Percentiles rank a stretch among this genome's conserved stretches.
Conservation (phyloP, 2,329 filamentous ascomycete genomes). For the Torrubiellomyces zombiae region DNA sequence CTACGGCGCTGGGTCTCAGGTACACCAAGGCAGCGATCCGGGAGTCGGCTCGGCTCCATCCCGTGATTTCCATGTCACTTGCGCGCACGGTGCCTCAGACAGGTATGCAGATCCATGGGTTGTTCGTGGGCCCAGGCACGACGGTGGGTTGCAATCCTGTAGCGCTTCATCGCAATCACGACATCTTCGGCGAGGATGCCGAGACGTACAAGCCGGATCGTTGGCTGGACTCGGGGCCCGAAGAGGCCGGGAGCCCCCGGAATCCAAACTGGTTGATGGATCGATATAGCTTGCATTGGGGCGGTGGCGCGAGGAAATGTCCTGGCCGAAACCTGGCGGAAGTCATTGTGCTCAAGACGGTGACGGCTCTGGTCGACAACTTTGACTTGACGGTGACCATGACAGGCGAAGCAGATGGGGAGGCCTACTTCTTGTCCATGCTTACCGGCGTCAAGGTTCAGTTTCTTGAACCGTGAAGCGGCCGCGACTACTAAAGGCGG, state of each 20-base stretch:
- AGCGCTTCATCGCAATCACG: constrained; percentile 29
- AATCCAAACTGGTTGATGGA: too few relatives aligned
- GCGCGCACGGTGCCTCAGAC: constrained; percentile 24
- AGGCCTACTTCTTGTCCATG: constrained; percentile 36
- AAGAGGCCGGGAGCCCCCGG: constrained; percentile 7
- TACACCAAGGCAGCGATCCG: constrained; percentile 26
- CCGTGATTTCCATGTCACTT: constrained; percentile 34
- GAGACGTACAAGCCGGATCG: constrained; percentile 26
- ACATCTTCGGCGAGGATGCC: constrained; percentile 30
- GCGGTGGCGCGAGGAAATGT: constrained; percentile 32
- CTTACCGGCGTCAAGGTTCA: constrained; percentile 26
- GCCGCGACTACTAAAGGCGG: too few relatives aligned
- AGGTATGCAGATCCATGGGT: constrained; percentile 21
- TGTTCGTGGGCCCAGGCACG: constrained; percentile 25
- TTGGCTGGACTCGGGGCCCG: constrained; percentile 22
- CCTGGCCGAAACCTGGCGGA: constrained; percentile 34
- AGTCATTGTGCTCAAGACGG: constrained; percentile 27
- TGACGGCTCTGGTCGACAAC: constrained; percentile 22
- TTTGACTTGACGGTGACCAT: constrained; percentile 26
- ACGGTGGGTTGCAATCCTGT: constrained; percentile 34
- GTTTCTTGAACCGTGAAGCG: constrained; percentile 14
- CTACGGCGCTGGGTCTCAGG: constrained; percentile 1
- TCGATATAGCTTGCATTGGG: constrained; percentile 32
- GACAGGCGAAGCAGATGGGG: constrained; percentile 21
- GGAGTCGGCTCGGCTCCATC: constrained; percentile 32